Evolutionary conservation across 2,329 filamentous ascomycete species (phyloP).

Genomic region (Scedosporium minutisporum): DNA sequence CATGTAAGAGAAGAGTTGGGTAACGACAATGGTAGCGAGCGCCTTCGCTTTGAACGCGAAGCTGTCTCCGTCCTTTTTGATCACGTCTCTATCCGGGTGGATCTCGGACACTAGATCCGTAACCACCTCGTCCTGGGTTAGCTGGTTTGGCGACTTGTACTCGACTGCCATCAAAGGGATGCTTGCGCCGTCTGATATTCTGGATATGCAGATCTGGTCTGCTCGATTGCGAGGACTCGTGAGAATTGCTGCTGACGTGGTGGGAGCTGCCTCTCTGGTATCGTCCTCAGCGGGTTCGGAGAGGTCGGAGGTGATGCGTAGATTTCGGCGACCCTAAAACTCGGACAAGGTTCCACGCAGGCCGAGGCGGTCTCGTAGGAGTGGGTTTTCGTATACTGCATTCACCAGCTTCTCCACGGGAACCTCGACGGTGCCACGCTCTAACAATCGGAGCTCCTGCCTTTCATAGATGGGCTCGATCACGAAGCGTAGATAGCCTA

Average conservation of each 20-base stretch:
- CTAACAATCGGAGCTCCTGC: slow-evolving; percentile 21
- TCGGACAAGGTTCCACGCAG: slow-evolving; percentile 20
- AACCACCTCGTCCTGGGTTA: slow-evolving; percentile 19
- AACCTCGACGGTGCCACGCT: slow-evolving; percentile 25
- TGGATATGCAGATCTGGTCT: slow-evolving; percentile 22
- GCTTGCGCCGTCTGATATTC: slow-evolving; percentile 7
- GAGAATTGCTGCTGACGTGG: slow-evolving; percentile 14
- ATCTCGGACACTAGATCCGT: slow-evolving; percentile 24
- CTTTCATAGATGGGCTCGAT: slow-evolving; percentile 25
- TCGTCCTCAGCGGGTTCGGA: slow-evolving; percentile 15
- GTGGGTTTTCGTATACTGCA: slow-evolving; percentile 15
- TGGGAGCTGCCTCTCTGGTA: slow-evolving; percentile 11
- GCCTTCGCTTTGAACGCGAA: slow-evolving; percentile 18
- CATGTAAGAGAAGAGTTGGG: slow-evolving; percentile 30
- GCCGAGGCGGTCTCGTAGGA: slow-evolving; percentile 18
- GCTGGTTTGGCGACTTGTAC: slow-evolving; percentile 28
- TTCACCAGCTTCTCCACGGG: slow-evolving; percentile 23
- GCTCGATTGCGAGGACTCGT: slow-evolving; percentile 12
- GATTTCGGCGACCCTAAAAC: slow-evolving; percentile 27
- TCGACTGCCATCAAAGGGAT: slow-evolving; percentile 22
- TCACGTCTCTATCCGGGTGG: slow-evolving; percentile 19
- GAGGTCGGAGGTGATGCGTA: slow-evolving; percentile 14
- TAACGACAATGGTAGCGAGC: slow-evolving; percentile 26
- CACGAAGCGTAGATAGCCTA: slow-evolving; percentile 21
- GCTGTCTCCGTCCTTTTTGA: slow-evolving; percentile 21